Evolutionary conservation across 1,284 basidiomycete species (phyloP), one percentile per base, ranked within the genome.

Genomic region (Malassezia arunalokei): DNA sequence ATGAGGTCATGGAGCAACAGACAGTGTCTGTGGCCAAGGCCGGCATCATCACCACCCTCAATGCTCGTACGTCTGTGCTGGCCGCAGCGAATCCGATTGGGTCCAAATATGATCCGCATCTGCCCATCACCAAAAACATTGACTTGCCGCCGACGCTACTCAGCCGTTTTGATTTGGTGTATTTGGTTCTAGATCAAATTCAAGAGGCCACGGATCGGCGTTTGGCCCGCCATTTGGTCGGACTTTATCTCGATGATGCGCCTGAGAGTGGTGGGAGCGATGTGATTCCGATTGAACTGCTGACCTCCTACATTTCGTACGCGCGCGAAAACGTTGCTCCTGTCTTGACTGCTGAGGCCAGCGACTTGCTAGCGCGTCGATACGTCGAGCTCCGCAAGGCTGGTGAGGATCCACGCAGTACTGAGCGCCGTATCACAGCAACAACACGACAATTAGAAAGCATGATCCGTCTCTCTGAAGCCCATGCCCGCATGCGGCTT

Each of bases 1-100:
- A 98, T 73, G 94, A 98, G 84, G 94, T 96, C 37, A 98, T 98
- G 92, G 92, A 98, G 81, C 92, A 98, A 83, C 92, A 98, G 84
- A 98, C 92, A 0, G 90, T 98, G 3, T 96, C 91, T 1, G 92
- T 98, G 56, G 94, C 94, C n/a, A 98, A 98, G 76, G 92, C 92
- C 0, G 94, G 94, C 8, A 98, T 98, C 68, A 98, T 96, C 73
- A 98, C 92, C 0, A 96, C 94, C 0, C 79, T 98, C 59, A 98
- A 98, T 65, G 92, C 94, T 0, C 81, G 94, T 32, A 96, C 92
- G 0, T 98, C 94, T 0, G 90, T 98, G 62, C 78, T 98, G 3
- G 92, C 92, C 1, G 92, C 91, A 7, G 92, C 92, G 37, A 98
- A 99, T 74, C 92, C 92, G 1, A 86, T 96, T 31, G 88, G 89